Evolutionary conservation across 176 grass and related monocot species (phyloP).

Genomic region (Raddia distichophylla): DNA sequence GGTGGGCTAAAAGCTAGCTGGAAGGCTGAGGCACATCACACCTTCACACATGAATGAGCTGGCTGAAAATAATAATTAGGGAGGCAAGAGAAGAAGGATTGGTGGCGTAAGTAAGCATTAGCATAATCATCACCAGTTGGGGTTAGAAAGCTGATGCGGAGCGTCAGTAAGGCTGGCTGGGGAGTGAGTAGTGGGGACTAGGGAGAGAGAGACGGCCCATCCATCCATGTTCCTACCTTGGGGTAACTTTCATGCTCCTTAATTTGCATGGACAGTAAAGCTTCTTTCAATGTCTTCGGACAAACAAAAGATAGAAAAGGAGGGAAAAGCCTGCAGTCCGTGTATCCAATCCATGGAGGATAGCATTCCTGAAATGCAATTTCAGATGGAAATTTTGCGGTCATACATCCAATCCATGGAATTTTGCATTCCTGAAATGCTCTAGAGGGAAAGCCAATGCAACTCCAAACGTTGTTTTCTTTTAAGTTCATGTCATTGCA

Average conservation of each 20-base stretch:
- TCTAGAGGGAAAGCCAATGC: too few species aligned
- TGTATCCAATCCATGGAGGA: too few species aligned
- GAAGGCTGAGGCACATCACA: too few species aligned
- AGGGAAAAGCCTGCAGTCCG: background rate
- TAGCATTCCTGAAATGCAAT: too few species aligned
- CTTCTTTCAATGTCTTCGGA: background rate
- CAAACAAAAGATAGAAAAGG: background rate
- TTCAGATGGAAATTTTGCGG: too few species aligned
- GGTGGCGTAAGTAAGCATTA: background rate
- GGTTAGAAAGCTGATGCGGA: slow-evolving; percentile 8
- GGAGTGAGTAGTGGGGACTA: too few species aligned
- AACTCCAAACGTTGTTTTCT: too few species aligned
- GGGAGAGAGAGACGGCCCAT: background rate
- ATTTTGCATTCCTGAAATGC: background rate
- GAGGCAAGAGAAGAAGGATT: too few species aligned
- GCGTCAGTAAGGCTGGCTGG: background rate
- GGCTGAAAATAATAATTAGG: too few species aligned
- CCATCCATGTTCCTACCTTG: background rate
- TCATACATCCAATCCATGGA: background rate
- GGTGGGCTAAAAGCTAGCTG: slow-evolving; percentile 66
- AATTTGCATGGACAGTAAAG: background rate
- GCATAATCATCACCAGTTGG: slow-evolving; percentile 46
- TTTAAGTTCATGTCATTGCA: too few species aligned
- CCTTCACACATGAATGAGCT: too few species aligned
- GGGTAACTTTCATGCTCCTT: background rate